Conservation (phyloP, 805 yeast species). For the Kodamaea sagamina region DNA sequence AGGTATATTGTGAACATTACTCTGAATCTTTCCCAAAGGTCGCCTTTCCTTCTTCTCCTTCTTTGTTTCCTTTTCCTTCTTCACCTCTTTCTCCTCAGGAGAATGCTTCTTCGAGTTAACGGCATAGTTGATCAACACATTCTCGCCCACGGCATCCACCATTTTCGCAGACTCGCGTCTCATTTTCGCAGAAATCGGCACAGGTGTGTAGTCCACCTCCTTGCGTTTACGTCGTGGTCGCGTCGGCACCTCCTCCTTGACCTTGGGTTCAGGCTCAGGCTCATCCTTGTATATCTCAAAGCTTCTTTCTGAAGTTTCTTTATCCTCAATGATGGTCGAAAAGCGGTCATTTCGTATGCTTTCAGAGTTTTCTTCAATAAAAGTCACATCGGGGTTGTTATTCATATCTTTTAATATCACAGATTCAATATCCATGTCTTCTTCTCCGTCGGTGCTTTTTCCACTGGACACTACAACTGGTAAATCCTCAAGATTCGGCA, state of each 20-base stretch:
- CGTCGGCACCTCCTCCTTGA: neutral
- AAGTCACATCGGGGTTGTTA: slow-evolving; percentile 4
- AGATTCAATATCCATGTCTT: slow-evolving; percentile 5
- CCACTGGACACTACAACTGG: no score
- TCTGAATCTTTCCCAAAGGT: slow-evolving; percentile 9
- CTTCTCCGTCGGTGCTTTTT: slow-evolving; percentile 2
- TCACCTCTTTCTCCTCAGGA: neutral
- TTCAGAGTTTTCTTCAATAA: slow-evolving; percentile 9
- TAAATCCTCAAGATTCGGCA: no score
- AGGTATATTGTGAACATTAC: slow-evolving; percentile 5
- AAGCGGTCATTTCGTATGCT: slow-evolving; percentile 4
- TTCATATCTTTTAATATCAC: neutral
- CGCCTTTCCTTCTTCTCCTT: slow-evolving; percentile 4
- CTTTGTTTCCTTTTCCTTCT: slow-evolving; percentile 4
- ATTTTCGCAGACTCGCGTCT: slow-evolving; percentile 62
- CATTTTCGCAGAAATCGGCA: slow-evolving; percentile 67
- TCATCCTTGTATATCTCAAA: slow-evolving; percentile 12
- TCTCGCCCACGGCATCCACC: slow-evolving; percentile 58
- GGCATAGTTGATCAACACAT: slow-evolving; percentile 21
- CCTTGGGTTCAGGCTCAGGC: neutral
- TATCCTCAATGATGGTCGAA: slow-evolving; percentile 10
- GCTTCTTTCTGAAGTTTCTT: slow-evolving; percentile 4
- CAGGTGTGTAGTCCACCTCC: slow-evolving; percentile 65
- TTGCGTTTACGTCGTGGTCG: slow-evolving; percentile 55
- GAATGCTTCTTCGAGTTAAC: slow-evolving; percentile 4